These are phyloP conservation scores for Lactuca saligna DNA, from an alignment of 129 eudicot species.

Conservation along the genomic window DNA sequence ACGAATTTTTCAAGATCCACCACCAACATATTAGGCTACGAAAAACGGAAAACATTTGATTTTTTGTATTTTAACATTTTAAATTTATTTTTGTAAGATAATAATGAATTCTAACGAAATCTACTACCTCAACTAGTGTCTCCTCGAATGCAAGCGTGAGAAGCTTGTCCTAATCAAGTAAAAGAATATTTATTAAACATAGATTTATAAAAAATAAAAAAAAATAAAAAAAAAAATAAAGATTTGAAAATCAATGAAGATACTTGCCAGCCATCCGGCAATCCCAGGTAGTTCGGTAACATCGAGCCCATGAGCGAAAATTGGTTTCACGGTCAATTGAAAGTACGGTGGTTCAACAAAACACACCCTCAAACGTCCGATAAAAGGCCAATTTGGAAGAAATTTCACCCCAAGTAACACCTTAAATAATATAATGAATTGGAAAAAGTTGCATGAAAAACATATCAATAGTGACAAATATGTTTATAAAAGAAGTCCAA, in stretches of 20 bases:
- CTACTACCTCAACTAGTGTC: constrained; percentile 88
- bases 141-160: constrained; percentile 78
- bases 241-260: neutral
- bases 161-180: constrained; percentile 68
- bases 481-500: neutral
- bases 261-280: constrained; percentile 91
- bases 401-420: constrained; percentile 92
- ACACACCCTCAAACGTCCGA: constrained; percentile 83
- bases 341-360: constrained; percentile 92
- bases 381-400: constrained; percentile 73
- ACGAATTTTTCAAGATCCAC: constrained; percentile 85
- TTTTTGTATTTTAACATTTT: too few species aligned
- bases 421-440: constrained; percentile 37
- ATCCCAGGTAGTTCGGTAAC: constrained; percentile 96
- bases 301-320: constrained; percentile 84
- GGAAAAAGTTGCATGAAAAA: neutral
- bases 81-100: neutral
- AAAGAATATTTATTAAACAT: neutral
- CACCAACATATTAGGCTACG: constrained; percentile 98
- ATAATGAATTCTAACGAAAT: constrained; percentile 3
- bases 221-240: constrained; percentile 1
- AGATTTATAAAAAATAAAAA: neutral
- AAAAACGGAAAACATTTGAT: constrained; percentile 8
- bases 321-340: constrained; percentile 95
- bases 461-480: neutral